Evolutionary conservation across 257 asterid genomes (phyloP), one percentile per base, ranked within the genome.

Genomic region (Cynanchum wilfordii): DNA sequence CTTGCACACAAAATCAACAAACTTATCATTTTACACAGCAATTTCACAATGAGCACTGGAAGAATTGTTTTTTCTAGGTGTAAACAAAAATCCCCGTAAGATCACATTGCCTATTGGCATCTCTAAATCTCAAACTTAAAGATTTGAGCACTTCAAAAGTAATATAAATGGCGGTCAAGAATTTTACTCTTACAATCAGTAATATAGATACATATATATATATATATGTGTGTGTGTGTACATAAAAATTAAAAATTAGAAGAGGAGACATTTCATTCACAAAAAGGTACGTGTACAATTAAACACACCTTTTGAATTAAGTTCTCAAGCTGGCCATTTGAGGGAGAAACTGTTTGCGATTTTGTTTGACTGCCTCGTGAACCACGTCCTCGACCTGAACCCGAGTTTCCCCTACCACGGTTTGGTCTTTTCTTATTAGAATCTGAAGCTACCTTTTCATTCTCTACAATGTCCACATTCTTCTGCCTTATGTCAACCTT

Each of bases 321-420:
- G 86, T 79, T 85, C 49, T 84, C 97, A 22, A 69, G 77, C 79
- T 83, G 96, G 64, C 91, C 96, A 79, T 88, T 87, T 76, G 87
- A 80, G 47, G 86, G 75, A 54, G 91, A 77, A 81, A 75, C 80
- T 15, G 72, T 64, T 70, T 77, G 90, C 74, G 59, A 72, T 83
- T 70, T 91, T 54, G 88, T 82, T 79, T 83, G 96, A 77, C 69
- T 76, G 75, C 59, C 87, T 76, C 96, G 89, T 74, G 78, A 63
- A 79, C 95, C 94, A 22, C 98, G 93, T 56, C 96, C 97, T 85
- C 97, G 89, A 69, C 91, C 90, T 65, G 97, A 84, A 83, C 82
- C 66, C 70, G 88, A 77, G 79, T 70, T 80, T 66, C 86, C 96
- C 86, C 87, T 87, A 9, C 89, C 85, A 82, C 97, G 97, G 79